phyloP scores from a whole-genome alignment of 2,329 filamentous ascomycete genomes.

The Endocalyx cinctus region DNA sequence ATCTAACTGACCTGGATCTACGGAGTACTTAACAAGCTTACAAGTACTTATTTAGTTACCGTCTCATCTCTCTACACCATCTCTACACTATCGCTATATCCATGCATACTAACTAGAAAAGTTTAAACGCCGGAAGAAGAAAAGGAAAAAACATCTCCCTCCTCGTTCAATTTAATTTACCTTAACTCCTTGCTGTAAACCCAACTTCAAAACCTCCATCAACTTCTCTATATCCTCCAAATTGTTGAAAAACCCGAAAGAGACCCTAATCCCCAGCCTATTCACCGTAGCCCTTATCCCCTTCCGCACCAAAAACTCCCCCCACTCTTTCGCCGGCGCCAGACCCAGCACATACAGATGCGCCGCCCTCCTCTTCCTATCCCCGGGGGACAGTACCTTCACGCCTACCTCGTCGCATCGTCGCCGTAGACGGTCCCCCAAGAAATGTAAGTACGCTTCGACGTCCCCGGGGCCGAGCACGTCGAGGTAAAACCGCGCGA shows the following conservation, averaged over 20 bases:
- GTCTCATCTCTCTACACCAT: too few relatives aligned
- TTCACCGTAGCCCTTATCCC: slow-evolving; percentile 17
- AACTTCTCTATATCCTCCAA: slow-evolving; percentile 16
- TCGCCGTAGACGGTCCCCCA: slow-evolving; percentile 17
- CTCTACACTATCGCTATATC: too few relatives aligned
- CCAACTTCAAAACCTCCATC: slow-evolving; percentile 6
- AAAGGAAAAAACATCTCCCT: too few relatives aligned
- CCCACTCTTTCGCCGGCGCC: slow-evolving; percentile 16
- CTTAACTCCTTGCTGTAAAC: too few relatives aligned
- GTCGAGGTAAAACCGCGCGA: slow-evolving; percentile 23
- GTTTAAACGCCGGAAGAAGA: too few relatives aligned
- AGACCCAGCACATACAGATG: slow-evolving; percentile 26
- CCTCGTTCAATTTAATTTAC: too few relatives aligned
- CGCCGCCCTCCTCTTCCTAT: slow-evolving; percentile 17
- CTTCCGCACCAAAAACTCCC: slow-evolving; percentile 10
- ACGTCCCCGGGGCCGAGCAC: slow-evolving; percentile 18
- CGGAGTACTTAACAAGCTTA: too few relatives aligned
- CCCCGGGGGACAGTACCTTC: slow-evolving; percentile 15
- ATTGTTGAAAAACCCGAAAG: slow-evolving; percentile 23
- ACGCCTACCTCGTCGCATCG: slow-evolving; percentile 18
- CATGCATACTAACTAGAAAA: too few relatives aligned
- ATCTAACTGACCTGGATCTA: too few relatives aligned
- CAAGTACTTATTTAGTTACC: too few relatives aligned
- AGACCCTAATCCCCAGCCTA: slow-evolving; percentile 21
- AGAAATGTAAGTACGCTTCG: slow-evolving; percentile 17